These are phyloP conservation scores for Lasiodiplodia sp. DNA, from an alignment of 2,329 filamentous ascomycete genomes.

Conservation along the genomic window DNA sequence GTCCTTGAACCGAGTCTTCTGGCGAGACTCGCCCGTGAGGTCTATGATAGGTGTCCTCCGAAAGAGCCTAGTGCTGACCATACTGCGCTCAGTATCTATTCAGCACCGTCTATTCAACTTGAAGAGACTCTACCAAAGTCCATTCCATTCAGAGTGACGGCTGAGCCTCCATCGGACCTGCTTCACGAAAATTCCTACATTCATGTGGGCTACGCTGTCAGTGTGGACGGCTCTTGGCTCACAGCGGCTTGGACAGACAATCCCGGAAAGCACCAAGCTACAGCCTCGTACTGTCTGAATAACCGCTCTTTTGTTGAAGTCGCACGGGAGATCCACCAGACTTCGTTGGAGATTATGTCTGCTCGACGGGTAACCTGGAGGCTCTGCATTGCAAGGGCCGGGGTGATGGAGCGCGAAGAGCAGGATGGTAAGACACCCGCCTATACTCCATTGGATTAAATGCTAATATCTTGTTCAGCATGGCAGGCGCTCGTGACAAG, in stretches of 20 bases:
- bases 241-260: constrained; percentile 83
- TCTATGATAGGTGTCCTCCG: constrained; percentile 76
- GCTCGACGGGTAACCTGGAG: constrained; percentile 77
- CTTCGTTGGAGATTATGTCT: constrained; percentile 75
- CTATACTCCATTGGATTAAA: too few relatives aligned
- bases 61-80: constrained; percentile 44
- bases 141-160: constrained; percentile 76
- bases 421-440: constrained; percentile 54
- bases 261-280: constrained; percentile 75
- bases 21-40: constrained; percentile 68
- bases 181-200: constrained; percentile 81
- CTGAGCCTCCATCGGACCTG: constrained; percentile 73
- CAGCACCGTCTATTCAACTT: constrained; percentile 75
- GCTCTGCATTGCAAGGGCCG: constrained; percentile 75
- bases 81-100: constrained; percentile 59
- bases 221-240: constrained; percentile 78
- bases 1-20: constrained; percentile 56
- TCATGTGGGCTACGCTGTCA: constrained; percentile 80
- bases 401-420: constrained; percentile 72
- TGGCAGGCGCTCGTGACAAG: constrained; percentile 47
- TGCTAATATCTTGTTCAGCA: constrained; percentile 29
- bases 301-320: constrained; percentile 70
- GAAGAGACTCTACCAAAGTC: constrained; percentile 73
- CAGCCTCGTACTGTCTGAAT: constrained; percentile 73
- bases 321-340: constrained; percentile 79